Base-by-base conservation (phyloP, 2,329 filamentous ascomycete species). In the Cladophialophora exuberans region DNA sequence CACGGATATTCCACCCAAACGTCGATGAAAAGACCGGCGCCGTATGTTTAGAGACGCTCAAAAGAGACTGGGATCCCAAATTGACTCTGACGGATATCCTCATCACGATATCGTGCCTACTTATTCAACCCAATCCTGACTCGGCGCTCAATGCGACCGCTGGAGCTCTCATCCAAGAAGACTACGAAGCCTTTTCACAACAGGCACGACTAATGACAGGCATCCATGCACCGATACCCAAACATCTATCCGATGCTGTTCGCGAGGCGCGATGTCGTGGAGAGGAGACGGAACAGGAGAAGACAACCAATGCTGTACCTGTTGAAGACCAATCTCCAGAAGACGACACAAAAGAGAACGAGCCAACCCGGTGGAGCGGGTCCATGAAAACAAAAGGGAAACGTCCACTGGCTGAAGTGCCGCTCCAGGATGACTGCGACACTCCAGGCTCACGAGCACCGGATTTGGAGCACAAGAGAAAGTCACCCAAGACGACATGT, bases 21-120 rank as follows among this genome's bases (percentile, higher is more conserved):
- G 80, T 86, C 45, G 83, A 86, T 59, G 81, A 84, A 48, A 72
- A 74, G n/a, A 82, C 79, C 0, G 83, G 83, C 4, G 79, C 79
- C 1, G 82, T 86, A 2, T 86, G 83, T 57, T 81, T 86, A 2
- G 83, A 86, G 70, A 86, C 83, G 2, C 65, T 86, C 39, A 86
- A 86, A 70, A 74, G 81, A 42, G 83, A 85, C 62, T 86, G 83
- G 83, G 77, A 81, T 54, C 71, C 75, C 11, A 79, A 73, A 23
- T 68, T 86, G 59, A 85, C 81, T 22, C 65, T 86, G 45, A 72
- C 80, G 42, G 82, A 86, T 70, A 81, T 86, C 2, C 69, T 86
- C 15, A 65, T 78, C 46, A 82, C 83, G 0, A 85, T 86, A 53
- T 80, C 76, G 2, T 86, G 83, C 69, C 71, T 86, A 20, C 70